Conservation (phyloP, 176 grass and related monocot species). For the Alopecurus myosuroides region DNA sequence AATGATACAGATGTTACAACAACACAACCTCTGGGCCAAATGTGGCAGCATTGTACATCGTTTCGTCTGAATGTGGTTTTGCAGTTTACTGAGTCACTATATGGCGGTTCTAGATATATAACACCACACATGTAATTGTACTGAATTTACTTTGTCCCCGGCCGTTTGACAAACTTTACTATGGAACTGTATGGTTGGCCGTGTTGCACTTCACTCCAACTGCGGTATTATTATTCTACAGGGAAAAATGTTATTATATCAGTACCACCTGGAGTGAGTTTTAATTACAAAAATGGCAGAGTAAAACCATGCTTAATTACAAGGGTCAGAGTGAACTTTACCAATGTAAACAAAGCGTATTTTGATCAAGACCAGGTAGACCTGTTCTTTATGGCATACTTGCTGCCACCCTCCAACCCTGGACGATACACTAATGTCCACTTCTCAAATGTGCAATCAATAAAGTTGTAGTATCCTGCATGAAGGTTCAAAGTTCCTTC, state of each 20-base stretch:
- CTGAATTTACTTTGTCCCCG: constrained; percentile 34
- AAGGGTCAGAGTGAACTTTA: constrained; percentile 41
- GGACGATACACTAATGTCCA: constrained; percentile 81
- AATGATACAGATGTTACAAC: constrained; percentile 32
- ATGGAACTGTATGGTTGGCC: constrained; percentile 26
- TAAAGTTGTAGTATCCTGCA: constrained; percentile 87
- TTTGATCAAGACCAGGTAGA: constrained; percentile 66
- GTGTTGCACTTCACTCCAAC: constrained; percentile 23
- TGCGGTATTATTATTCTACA: constrained; percentile 9
- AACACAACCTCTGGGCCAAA: constrained; percentile 5
- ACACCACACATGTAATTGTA: neutral
- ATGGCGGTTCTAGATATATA: neutral
- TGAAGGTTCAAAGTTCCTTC: constrained; percentile 71
- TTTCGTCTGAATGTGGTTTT: neutral
- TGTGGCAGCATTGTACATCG: constrained; percentile 13
- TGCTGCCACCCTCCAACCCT: constrained; percentile 82
- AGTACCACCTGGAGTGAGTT: constrained; percentile 23
- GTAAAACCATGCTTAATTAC: constrained; percentile 43
- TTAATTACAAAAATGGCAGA: constrained; percentile 28
- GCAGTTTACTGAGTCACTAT: neutral
- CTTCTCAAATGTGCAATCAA: constrained; percentile 88
- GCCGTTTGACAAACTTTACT: constrained; percentile 40
- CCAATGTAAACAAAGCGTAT: constrained; percentile 18
- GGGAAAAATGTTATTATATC: neutral
- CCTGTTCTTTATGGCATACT: constrained; percentile 87